Conservation (phyloP, 352 stramenopile genomes). For the Hyaloperonospora brassicae region DNA sequence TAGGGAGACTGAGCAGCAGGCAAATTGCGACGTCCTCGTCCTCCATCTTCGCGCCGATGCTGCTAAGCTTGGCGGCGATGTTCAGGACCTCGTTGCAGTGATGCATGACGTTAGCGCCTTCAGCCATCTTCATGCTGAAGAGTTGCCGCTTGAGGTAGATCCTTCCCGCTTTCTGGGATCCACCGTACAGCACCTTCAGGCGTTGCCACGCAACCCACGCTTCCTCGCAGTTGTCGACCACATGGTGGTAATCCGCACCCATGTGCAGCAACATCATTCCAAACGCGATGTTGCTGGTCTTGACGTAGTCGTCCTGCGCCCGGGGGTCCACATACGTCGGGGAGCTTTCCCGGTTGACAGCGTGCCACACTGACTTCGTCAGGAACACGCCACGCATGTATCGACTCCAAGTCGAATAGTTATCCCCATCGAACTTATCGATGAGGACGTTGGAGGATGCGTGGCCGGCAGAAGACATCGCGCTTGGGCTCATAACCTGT, state of each 20-base stretch:
- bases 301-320: conserved; percentile 16
- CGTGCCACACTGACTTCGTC: not conserved
- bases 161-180: conserved; percentile 14
- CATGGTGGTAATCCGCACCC: conserved; percentile 17
- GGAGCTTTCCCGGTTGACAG: not conserved
- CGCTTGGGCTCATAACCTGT: too few relatives aligned
- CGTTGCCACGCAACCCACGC: conserved; percentile 16
- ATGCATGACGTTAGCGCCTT: conserved; percentile 8
- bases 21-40: conserved; percentile 8
- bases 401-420: conserved; percentile 7
- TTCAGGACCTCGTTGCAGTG: conserved; percentile 7
- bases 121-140: conserved; percentile 6
- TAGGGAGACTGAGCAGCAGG: conserved; percentile 1
- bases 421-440: conserved; percentile 3
- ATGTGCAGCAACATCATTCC: conserved; percentile 26
- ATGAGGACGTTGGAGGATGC: too few relatives aligned
- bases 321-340: not conserved
- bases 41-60: conserved; percentile 8
- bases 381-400: not conserved
- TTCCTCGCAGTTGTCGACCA: conserved; percentile 21
- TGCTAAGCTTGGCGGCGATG: conserved; percentile 6
- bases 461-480: too few relatives aligned
- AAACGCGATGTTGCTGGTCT: conserved; percentile 21
- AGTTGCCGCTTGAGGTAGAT: conserved; percentile 22
- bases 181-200: conserved; percentile 8